Evolutionary conservation across 2,329 filamentous ascomycete genomes (phyloP), one percentile per base, ranked within the genome.

Genomic region (Teratosphaeriaceae sp.): DNA sequence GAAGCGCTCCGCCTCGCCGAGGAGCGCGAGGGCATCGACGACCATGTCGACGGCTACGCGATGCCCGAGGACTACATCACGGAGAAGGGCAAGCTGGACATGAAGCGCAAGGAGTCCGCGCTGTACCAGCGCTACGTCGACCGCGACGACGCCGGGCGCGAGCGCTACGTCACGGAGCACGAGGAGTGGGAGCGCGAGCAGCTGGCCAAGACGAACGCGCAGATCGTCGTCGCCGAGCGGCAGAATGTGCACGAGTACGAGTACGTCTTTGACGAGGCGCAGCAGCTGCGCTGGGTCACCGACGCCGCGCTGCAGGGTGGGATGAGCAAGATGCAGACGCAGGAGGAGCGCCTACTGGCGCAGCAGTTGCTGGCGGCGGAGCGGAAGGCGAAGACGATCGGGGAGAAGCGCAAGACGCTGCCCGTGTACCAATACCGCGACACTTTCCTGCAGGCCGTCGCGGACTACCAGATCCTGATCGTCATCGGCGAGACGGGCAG

Each of bases 131-230:
- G 89, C 39, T 90, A 95, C 54, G 82, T 95, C 3, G 89, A 96
- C 49, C 78, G 79, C 47, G 88, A 94, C 55, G 86, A 94, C 56
- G 83, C 83, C 55, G 89, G 89, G 3, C 82, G 92, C 51, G 90
- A 96, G 62, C 84, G 83, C 55, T 94, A 88, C 55, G 79, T 95
- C 45, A 95, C 88, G 0, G 92, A 98, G 62, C 85, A 95, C 50
- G 89, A 98, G 49, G 86, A 95, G 59, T 98, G 90, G 90, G 92
- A 98, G 62, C 72, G 80, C 45, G 90, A 97, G 60, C 90, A 97
- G 66, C 78, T 84, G 1, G 76, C 82, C 44, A 94, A 94, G 63
- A 89, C 88, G 5, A 92, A 90, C 62, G 82, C 87, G 1, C 88
- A 95, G 61, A 88, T 94, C 46, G 75, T 79, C 52, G 79, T 80